phyloP scores from a whole-genome alignment of 306 rosid species.

The Geum urbanum region DNA sequence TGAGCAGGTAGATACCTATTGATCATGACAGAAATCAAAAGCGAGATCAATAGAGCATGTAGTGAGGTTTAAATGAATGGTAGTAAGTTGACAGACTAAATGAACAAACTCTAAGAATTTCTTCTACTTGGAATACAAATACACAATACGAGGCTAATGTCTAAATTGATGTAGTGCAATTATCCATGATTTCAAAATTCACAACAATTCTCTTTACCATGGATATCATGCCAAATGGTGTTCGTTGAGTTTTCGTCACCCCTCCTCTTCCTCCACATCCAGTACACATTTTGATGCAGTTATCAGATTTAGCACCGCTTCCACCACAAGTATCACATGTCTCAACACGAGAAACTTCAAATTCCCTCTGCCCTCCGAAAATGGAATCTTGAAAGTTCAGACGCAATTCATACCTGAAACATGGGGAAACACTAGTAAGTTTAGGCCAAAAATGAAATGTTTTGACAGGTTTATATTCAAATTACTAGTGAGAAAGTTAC shows the following conservation, averaged over 20 bases:
- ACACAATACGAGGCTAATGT: no score
- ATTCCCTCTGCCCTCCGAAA: slow-evolving; percentile 68
- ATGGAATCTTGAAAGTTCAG: slow-evolving; percentile 87
- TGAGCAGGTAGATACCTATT: slow-evolving; percentile 84
- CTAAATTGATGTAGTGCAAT: background rate
- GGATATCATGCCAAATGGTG: slow-evolving; percentile 89
- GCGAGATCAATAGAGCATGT: background rate
- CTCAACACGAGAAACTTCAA: slow-evolving; percentile 63
- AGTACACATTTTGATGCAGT: slow-evolving; percentile 56
- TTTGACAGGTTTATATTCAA: background rate
- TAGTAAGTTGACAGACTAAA: background rate
- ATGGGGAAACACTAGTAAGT: background rate
- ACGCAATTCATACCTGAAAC: slow-evolving; percentile 65
- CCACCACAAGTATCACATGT: slow-evolving; percentile 72
- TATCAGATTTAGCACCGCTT: slow-evolving; percentile 73
- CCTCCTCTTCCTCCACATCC: slow-evolving; percentile 90
- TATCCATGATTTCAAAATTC: background rate
- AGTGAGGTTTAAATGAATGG: background rate
- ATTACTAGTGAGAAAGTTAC: slow-evolving; percentile 36
- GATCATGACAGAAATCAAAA: slow-evolving; percentile 10
- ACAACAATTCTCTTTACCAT: slow-evolving; percentile 46
- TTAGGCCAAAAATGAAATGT: background rate
- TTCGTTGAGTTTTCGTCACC: slow-evolving; percentile 65
- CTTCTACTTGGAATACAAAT: background rate
- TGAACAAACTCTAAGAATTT: background rate